A percentile compares a stretch with the other conserved stretches of the same genome.
These are phyloP conservation scores for Ogataea dorogensis DNA, from an alignment of 805 yeast species.

Conservation along the genomic window DNA sequence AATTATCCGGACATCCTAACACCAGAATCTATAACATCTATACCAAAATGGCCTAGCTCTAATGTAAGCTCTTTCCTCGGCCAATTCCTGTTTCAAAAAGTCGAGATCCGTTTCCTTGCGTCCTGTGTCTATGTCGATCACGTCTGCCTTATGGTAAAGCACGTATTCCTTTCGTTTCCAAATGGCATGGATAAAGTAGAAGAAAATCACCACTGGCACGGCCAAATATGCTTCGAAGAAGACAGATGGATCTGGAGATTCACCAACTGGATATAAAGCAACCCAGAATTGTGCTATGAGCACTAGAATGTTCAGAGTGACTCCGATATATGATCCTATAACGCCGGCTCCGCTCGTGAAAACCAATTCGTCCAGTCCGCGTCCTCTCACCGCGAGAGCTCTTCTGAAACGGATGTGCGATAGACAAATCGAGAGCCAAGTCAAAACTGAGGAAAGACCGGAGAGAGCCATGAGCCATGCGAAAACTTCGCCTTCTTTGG, in stretches of 20 bases:
- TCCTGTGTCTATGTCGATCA: constrained; percentile 61
- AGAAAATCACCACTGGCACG: constrained; percentile 54
- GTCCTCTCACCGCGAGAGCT: constrained; percentile 62
- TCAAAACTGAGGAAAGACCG: constrained; percentile 69
- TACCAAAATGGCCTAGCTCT: constrained; percentile 43
- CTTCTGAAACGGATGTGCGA: constrained; percentile 68
- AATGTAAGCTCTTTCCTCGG: constrained; percentile 51
- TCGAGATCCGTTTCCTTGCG: constrained; percentile 59
- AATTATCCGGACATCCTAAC: constrained; percentile 29
- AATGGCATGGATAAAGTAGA: constrained; percentile 35
- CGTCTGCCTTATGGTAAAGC: constrained; percentile 42
- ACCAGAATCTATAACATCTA: constrained; percentile 55
- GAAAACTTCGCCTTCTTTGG: constrained; percentile 54
- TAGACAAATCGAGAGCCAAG: constrained; percentile 72
- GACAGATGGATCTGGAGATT: constrained; percentile 43
- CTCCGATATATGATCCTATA: constrained; percentile 62
- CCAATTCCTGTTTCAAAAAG: constrained; percentile 49
- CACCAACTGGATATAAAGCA: constrained; percentile 67
- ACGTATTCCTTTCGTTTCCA: constrained; percentile 44
- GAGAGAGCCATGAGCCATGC: constrained; percentile 74
- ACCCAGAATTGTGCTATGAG: constrained; percentile 78
- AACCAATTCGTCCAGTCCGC: constrained; percentile 61
- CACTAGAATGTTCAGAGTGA: constrained; percentile 53
- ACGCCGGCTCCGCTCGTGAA: constrained; percentile 66
- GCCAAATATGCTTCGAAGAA: constrained; percentile 69